Percentiles rank a stretch among this genome's conserved stretches.
Evolutionary conservation across 139 green algal species (phyloP).

Genomic region (Coccomyxa sp.): DNA sequence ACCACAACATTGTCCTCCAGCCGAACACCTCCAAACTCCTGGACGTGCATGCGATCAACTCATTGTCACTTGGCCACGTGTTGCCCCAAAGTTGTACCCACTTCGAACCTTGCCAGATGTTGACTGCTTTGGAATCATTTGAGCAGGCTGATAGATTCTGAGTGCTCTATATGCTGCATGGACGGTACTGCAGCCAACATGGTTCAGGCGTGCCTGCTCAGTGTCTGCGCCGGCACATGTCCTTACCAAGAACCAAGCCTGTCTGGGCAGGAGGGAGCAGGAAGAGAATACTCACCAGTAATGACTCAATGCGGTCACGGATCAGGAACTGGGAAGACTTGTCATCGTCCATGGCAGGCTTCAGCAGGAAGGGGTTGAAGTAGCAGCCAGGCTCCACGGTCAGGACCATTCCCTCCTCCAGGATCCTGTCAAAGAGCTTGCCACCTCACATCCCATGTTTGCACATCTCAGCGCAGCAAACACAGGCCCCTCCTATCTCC

Average conservation of each 20-base stretch:
- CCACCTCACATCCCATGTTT: too few species aligned
- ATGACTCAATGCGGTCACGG: slow-evolving; percentile 8
- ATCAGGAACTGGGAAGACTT: slow-evolving; percentile 31
- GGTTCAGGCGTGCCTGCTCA: too few species aligned
- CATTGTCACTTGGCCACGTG: not conserved
- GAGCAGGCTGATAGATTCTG: too few species aligned
- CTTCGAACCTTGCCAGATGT: too few species aligned
- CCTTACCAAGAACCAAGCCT: too few species aligned
- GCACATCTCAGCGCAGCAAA: too few species aligned
- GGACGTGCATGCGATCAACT: not conserved
- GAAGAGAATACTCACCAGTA: slow-evolving; percentile 14
- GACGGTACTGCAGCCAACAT: too few species aligned
- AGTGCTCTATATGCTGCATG: too few species aligned
- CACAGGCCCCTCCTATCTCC: not conserved
- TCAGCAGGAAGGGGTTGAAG: slow-evolving; percentile 74
- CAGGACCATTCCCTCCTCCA: slow-evolving; percentile 83
- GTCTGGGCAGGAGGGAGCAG: not conserved
- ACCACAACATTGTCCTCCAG: slow-evolving; percentile 90
- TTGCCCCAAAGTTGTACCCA: too few species aligned
- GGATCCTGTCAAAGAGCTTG: slow-evolving; percentile 16
- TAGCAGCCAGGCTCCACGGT: slow-evolving; percentile 87
- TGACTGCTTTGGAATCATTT: too few species aligned
- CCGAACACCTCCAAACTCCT: slow-evolving; percentile 53
- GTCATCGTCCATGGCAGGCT: slow-evolving; percentile 32
- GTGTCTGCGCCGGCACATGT: too few species aligned